A percentile compares a stretch with the other conserved stretches of the same genome.
These are phyloP conservation scores for Cladobotryum mycophilum DNA, from an alignment of 2,329 filamentous ascomycete species.

Conservation along the genomic window DNA sequence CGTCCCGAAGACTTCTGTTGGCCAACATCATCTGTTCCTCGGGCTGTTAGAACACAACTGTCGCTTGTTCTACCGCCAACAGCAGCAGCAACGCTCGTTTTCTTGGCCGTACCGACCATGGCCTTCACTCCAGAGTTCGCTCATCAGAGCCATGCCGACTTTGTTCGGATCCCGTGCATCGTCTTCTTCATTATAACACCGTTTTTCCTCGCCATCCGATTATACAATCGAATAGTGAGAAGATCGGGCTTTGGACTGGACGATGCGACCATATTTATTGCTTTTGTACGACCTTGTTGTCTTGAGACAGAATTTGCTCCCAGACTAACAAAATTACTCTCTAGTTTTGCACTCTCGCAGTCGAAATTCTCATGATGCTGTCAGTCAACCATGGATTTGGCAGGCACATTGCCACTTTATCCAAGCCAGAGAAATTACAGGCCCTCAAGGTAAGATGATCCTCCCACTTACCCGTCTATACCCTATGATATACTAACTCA, in stretches of 20 bases:
- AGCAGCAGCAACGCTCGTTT: too few relatives aligned
- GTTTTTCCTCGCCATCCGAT: slow-evolving; percentile 32
- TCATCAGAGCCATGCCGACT: slow-evolving; percentile 31
- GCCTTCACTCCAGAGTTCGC: slow-evolving; percentile 8
- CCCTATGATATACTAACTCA: background rate
- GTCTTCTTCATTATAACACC: slow-evolving; percentile 39
- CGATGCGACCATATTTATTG: slow-evolving; percentile 36
- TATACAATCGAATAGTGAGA: slow-evolving; percentile 34
- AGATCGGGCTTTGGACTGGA: slow-evolving; percentile 34
- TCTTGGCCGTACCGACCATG: too few relatives aligned
- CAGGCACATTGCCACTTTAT: slow-evolving; percentile 31
- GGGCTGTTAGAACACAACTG: background rate
- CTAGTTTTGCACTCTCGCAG: slow-evolving; percentile 30
- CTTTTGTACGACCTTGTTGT: slow-evolving; percentile 28
- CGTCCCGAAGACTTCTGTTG: too few relatives aligned
- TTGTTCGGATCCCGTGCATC: slow-evolving; percentile 33
- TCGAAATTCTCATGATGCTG: slow-evolving; percentile 34
- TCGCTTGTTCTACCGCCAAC: background rate
- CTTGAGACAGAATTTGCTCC: background rate
- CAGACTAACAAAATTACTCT: background rate
- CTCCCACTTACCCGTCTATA: background rate
- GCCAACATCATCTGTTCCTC: too few relatives aligned
- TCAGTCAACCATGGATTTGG: slow-evolving; percentile 38
- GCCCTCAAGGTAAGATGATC: slow-evolving; percentile 28
- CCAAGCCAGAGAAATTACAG: slow-evolving; percentile 27